Percentiles rank a stretch among this genome's conserved stretches.
Conservation (phyloP, 1,284 basidiomycete genomes). For the Takashimella koratensis region DNA sequence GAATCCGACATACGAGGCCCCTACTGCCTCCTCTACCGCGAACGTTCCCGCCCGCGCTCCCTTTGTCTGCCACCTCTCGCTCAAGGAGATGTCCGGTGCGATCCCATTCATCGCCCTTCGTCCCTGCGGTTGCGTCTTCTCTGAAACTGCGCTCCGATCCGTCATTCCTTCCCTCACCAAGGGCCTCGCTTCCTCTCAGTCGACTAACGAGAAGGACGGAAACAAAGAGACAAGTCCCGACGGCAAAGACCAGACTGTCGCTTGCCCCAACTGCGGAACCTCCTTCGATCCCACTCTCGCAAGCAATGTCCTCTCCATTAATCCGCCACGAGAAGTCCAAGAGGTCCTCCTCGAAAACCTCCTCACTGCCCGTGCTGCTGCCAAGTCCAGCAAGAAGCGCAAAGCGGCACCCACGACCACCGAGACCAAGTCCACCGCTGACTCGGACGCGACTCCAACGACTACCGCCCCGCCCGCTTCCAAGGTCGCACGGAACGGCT, state of each 20-base stretch:
- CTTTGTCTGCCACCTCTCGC: slow-evolving; percentile 82
- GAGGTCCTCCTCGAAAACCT: slow-evolving; percentile 40
- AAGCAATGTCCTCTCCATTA: slow-evolving; percentile 35
- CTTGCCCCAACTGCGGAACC: slow-evolving; percentile 47
- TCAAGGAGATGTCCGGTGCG: slow-evolving; percentile 89
- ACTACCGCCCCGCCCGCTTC: not conserved
- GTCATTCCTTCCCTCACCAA: slow-evolving; percentile 36
- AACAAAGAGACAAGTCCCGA: not conserved
- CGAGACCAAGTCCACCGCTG: slow-evolving; percentile 7
- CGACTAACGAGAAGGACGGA: slow-evolving; percentile 10
- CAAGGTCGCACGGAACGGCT: not conserved
- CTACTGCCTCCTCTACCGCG: slow-evolving; percentile 30
- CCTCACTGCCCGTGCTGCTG: slow-evolving; percentile 31
- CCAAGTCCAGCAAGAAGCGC: slow-evolving; percentile 36
- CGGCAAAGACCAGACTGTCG: slow-evolving; percentile 9
- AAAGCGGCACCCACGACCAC: slow-evolving; percentile 18
- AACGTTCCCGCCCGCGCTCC: slow-evolving; percentile 55
- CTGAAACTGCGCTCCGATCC: slow-evolving; percentile 36
- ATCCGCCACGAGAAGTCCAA: slow-evolving; percentile 39
- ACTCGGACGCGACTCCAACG: slow-evolving; percentile 9
- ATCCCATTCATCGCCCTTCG: slow-evolving; percentile 80
- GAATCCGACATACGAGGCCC: slow-evolving; percentile 57
- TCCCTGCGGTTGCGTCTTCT: slow-evolving; percentile 73
- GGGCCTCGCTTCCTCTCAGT: slow-evolving; percentile 11
- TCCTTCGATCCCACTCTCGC: slow-evolving; percentile 33